A percentile compares a stretch with the other conserved stretches of the same genome.
Evolutionary conservation across 2,329 filamentous ascomycete species (phyloP).

Genomic region (Exserohilum turcica): DNA sequence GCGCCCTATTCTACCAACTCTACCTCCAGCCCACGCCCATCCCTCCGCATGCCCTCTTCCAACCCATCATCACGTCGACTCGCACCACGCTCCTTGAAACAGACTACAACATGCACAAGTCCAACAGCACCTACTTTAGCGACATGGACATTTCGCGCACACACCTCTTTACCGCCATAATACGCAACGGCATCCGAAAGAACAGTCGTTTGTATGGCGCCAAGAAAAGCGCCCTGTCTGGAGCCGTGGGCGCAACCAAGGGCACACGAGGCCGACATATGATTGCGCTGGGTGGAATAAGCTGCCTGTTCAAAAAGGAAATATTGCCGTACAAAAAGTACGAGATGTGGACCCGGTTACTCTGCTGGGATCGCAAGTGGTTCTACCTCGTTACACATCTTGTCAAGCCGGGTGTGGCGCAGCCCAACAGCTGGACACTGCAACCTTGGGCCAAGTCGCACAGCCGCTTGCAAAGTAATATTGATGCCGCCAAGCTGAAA

Average conservation of each 20-base stretch:
- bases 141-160: slow-evolving; percentile 85
- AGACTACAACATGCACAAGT: slow-evolving; percentile 86
- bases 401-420: slow-evolving; percentile 52
- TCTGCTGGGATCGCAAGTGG: slow-evolving; percentile 59
- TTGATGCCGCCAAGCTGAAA: slow-evolving; percentile 44
- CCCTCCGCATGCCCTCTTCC: slow-evolving; percentile 70
- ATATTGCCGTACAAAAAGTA: slow-evolving; percentile 53
- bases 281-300: slow-evolving; percentile 55
- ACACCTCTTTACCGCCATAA: slow-evolving; percentile 69
- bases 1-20: slow-evolving; percentile 54
- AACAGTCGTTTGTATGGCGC: slow-evolving; percentile 30
- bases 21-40: slow-evolving; percentile 52
- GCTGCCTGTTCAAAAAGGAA: slow-evolving; percentile 55
- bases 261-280: slow-evolving; percentile 34
- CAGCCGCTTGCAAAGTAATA: slow-evolving; percentile 25
- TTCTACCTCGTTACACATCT: slow-evolving; percentile 56
- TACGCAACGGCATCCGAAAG: slow-evolving; percentile 52
- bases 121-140: slow-evolving; percentile 83
- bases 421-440: slow-evolving; percentile 49
- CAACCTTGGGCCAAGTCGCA: slow-evolving; percentile 53
- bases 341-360: slow-evolving; percentile 55
- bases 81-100: slow-evolving; percentile 75
- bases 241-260: slow-evolving; percentile 22
- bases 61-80: slow-evolving; percentile 69
- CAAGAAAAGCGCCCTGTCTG: slow-evolving; percentile 23